These are phyloP conservation scores for Marasmius sp. DNA, from an alignment of 1,284 basidiomycete genomes.

Conservation along the genomic window DNA sequence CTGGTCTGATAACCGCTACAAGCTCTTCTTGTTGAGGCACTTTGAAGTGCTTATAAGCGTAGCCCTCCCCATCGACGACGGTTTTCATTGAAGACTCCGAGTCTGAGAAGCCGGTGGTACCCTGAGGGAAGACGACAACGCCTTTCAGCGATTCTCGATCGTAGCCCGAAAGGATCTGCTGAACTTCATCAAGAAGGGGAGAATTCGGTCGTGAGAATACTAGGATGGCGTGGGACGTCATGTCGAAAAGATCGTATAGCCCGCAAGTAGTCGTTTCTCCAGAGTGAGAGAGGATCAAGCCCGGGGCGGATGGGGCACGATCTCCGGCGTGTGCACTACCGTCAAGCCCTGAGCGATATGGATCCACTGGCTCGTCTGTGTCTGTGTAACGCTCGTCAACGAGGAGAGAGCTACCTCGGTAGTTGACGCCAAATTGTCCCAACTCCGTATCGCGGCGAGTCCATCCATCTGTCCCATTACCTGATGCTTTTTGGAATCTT, in stretches of 20 bases:
- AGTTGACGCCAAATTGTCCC: conserved; percentile 31
- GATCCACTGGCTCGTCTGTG: conserved; percentile 10
- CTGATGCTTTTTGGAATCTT: conserved; percentile 12
- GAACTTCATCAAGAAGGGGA: background rate
- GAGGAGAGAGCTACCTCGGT: conserved; percentile 27
- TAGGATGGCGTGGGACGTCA: conserved; percentile 13
- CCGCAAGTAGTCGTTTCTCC: background rate
- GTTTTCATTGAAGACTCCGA: background rate
- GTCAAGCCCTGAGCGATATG: conserved; percentile 21
- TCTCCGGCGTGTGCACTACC: conserved; percentile 28
- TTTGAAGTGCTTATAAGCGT: conserved; percentile 22
- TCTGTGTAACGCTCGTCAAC: conserved; percentile 8
- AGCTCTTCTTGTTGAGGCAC: conserved; percentile 4
- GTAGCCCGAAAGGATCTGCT: background rate
- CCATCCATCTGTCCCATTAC: conserved; percentile 8
- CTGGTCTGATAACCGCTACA: conserved; percentile 32
- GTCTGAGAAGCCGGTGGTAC: background rate
- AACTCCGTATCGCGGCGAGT: conserved; percentile 13
- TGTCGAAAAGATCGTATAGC: conserved; percentile 14
- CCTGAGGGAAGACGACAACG: conserved; percentile 1
- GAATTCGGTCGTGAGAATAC: conserved; percentile 8
- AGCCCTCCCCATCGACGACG: conserved; percentile 19
- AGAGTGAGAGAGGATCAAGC: conserved; percentile 13
- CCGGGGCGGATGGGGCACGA: conserved; percentile 31
- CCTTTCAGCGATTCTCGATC: background rate